A percentile compares a stretch with the other conserved stretches of the same genome.
Evolutionary conservation across 2,329 filamentous ascomycete genomes (phyloP).

Genomic region (Colletotrichum acutatum): DNA sequence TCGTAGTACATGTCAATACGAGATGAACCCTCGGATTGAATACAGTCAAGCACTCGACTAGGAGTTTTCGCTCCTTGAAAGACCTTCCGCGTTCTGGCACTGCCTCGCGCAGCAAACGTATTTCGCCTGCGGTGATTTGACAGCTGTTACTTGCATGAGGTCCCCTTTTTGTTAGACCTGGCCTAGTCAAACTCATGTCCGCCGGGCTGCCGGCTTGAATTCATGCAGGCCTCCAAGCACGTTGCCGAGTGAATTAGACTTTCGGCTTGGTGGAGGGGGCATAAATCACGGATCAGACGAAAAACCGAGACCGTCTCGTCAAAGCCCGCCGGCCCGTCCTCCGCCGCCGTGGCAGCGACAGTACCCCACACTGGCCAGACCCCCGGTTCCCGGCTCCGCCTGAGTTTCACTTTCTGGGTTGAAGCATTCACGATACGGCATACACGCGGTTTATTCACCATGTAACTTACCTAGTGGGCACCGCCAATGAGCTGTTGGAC

Average conservation of each 20-base stretch:
- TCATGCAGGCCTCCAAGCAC: background rate
- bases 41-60: background rate
- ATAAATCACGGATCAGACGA: constrained; percentile 26
- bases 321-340: constrained; percentile 1
- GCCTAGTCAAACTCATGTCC: background rate
- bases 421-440: constrained; percentile 12
- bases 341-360: background rate
- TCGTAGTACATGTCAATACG: no score
- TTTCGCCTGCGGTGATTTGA: background rate
- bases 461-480: background rate
- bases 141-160: background rate
- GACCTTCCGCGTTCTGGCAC: background rate
- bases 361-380: background rate
- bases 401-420: constrained; percentile 15
- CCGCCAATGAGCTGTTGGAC: background rate
- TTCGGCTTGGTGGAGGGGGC: constrained; percentile 26
- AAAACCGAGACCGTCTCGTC: constrained; percentile 6
- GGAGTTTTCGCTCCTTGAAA: background rate
- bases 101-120: background rate
- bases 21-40: background rate
- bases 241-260: constrained; percentile 1
- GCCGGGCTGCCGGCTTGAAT: background rate
- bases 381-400: constrained; percentile 1
- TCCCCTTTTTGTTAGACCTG: no score
- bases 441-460: background rate